Evolutionary conservation across 1,284 basidiomycete species (phyloP).

Genomic region (Testicularia cyperi): DNA sequence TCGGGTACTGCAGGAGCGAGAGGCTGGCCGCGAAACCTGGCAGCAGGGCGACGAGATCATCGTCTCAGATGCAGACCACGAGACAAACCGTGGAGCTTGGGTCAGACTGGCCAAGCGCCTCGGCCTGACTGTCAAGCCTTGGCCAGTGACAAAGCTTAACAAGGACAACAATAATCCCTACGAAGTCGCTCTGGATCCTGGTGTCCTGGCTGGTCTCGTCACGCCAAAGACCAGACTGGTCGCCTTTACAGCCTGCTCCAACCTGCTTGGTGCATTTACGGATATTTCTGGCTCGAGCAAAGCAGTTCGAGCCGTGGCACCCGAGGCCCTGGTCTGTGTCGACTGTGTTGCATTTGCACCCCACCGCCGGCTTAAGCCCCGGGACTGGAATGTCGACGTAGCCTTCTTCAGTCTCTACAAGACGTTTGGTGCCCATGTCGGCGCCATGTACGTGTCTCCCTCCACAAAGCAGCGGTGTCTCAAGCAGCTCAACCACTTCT

Average conservation of each 20-base stretch:
- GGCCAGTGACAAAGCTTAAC: conserved; percentile 64
- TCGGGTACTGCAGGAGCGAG: conserved; percentile 2
- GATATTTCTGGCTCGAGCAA: conserved; percentile 62
- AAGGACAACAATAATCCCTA: conserved; percentile 63
- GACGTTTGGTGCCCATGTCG: conserved; percentile 74
- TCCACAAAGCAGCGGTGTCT: conserved; percentile 65
- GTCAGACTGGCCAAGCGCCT: conserved; percentile 70
- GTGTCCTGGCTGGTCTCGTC: conserved; percentile 69
- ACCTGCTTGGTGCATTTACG: conserved; percentile 71
- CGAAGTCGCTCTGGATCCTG: conserved; percentile 67
- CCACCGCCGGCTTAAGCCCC: conserved; percentile 70
- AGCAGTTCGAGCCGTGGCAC: conserved; percentile 64
- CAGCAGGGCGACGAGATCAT: conserved; percentile 72
- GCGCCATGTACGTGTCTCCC: conserved; percentile 68
- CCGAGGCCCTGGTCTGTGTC: conserved; percentile 67
- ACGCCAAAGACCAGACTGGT: conserved; percentile 70
- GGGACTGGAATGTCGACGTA: conserved; percentile 67
- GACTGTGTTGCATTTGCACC: conserved; percentile 80
- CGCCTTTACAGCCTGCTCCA: conserved; percentile 74
- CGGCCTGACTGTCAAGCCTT: conserved; percentile 67
- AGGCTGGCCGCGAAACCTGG: conserved; percentile 67
- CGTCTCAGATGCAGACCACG: conserved; percentile 71
- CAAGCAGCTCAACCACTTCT: conserved; percentile 70
- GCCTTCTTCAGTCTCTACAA: conserved; percentile 75
- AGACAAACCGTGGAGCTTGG: conserved; percentile 80